Base-by-base conservation (phyloP, 805 yeast species). In the Candida pseudoglaebosa region DNA sequence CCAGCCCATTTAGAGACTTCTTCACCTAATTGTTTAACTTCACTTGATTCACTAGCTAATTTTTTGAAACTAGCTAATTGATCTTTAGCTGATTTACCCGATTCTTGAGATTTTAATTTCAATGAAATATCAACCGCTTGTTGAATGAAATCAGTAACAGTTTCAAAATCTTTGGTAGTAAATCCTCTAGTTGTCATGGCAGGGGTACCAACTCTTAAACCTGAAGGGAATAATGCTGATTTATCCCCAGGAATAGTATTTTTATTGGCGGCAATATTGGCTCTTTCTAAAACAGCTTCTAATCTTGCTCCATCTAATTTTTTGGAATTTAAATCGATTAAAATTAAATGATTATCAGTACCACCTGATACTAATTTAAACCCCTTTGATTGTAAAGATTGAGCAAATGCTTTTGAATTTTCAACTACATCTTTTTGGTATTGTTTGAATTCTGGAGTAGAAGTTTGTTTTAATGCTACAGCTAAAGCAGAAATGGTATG, bases 161-260 rank as follows among this genome's bases (percentile, higher is more conserved):
- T 75, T 46, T 72, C 80, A 58, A 91, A 91, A 54, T 91, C 98
- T 40, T 68, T 75, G 45, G 73, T 76, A 38, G 78, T 78, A 57
- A 91, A 83, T 34, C 96, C 97, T 71, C 99, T 82, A 38, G 97
- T 88, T 40, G 97, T 84, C 98, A 91, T 91, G 34, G 98, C 98
- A 42, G 99, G 99, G 13, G 98, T 86, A 54, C 99, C 99, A 45
- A 91, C 84, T 73, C 99, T 84, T 49, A 91, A 72, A 53, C 99
- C 99, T 45, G 95, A 87, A 56, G 99, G 99, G 61, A 86, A 88
- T 44, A 91, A 74, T 24, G 99, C 99, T 32, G 96, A 86, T 65
- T 80, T 84, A 67, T 91, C 99, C 54, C 96, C 95, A 44, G 97
- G 97, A 49, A 91, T 85, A 36, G 98, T 84, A 75, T 91, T 91